phyloP scores from a whole-genome alignment of 2,329 filamentous ascomycete species.

The Nothopassalora personata region DNA sequence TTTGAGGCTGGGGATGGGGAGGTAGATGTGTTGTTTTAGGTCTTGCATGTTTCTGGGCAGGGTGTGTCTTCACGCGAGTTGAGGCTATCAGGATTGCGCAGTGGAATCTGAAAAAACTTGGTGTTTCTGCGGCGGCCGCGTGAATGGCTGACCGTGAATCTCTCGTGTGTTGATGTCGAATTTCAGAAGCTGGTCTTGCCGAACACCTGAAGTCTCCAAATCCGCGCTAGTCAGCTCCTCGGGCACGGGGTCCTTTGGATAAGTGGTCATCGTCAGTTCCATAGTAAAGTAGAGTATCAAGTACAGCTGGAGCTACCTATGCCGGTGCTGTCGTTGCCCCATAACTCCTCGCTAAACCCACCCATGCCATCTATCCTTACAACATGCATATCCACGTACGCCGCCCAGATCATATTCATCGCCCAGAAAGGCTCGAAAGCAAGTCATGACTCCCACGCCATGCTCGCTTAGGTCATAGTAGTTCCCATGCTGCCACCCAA shows the following conservation, averaged over 20 bases:
- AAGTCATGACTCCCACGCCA: background rate
- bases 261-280: background rate
- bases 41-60: background rate
- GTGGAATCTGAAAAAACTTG: too few species aligned
- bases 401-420: background rate
- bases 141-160: background rate
- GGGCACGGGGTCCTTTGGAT: background rate
- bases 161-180: background rate
- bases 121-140: background rate
- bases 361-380: background rate
- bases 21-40: slow-evolving; percentile 17
- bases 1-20: slow-evolving; percentile 14
- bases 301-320: background rate
- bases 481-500: background rate
- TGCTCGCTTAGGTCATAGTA: background rate
- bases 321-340: background rate
- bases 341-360: slow-evolving; percentile 2
- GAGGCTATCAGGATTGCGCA: background rate
- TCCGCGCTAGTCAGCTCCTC: background rate
- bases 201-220: background rate
- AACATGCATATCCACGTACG: background rate
- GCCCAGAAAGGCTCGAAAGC: background rate
- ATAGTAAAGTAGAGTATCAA: background rate
- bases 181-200: background rate
- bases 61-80: background rate